A percentile compares a stretch with the other conserved stretches of the same genome.
These are phyloP conservation scores for Tausonia pullulans DNA, from an alignment of 1,284 basidiomycete genomes.

Conservation along the genomic window DNA sequence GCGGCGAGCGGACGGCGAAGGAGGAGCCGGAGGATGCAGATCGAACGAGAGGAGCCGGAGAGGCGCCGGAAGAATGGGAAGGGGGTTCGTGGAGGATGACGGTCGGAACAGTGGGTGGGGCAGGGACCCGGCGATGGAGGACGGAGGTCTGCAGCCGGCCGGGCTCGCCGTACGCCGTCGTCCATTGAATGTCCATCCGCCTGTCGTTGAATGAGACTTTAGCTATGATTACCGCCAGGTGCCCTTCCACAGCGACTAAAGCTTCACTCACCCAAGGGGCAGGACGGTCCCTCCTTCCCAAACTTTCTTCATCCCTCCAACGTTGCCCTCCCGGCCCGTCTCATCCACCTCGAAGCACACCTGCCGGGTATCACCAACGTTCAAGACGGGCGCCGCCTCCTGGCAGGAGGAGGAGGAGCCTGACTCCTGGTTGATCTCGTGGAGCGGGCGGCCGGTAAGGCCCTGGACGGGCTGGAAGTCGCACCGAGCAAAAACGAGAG, in stretches of 20 bases:
- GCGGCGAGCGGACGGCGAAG: neutral
- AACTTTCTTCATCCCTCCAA: neutral
- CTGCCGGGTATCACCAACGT: constrained; percentile 9
- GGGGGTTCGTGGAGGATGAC: neutral
- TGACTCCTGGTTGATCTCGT: neutral
- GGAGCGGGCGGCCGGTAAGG: neutral
- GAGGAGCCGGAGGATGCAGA: neutral
- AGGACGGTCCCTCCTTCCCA: constrained; percentile 11
- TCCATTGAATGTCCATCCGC: constrained; percentile 15
- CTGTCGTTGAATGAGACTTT: neutral
- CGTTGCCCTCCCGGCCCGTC: neutral
- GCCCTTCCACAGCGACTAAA: neutral
- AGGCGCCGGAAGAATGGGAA: neutral
- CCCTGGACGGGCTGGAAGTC: constrained; percentile 76
- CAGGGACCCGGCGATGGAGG: constrained; percentile 12
- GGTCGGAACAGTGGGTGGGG: neutral
- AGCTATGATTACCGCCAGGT: too few species aligned
- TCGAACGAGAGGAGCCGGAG: neutral
- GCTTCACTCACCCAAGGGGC: constrained; percentile 10
- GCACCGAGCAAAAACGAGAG: constrained; percentile 40
- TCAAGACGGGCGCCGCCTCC: neutral
- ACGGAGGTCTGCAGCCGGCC: constrained; percentile 15
- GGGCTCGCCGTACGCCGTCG: constrained; percentile 12
- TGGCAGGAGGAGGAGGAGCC: too few species aligned
- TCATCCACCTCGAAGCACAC: constrained; percentile 15